Conservation (phyloP, 2,329 filamentous ascomycete genomes). For the Dothideomycetidae sp. region DNA sequence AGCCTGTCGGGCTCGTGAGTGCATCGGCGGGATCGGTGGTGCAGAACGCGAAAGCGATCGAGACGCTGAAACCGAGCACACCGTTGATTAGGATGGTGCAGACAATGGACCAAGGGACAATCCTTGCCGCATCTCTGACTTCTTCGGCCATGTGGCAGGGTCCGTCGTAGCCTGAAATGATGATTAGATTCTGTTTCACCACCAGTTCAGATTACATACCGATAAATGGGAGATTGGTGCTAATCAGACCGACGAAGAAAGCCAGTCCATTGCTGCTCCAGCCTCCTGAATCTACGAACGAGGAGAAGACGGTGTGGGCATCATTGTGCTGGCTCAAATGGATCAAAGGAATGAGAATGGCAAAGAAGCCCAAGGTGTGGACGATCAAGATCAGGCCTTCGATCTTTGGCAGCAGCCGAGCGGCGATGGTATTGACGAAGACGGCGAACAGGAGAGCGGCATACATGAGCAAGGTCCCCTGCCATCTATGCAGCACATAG, state of each 20-base stretch:
- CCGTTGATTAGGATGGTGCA: conserved; percentile 35
- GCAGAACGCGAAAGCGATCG: conserved; percentile 32
- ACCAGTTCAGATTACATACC: not conserved
- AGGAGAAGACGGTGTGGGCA: conserved; percentile 20
- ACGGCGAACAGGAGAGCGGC: conserved; percentile 22
- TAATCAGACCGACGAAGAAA: conserved; percentile 25
- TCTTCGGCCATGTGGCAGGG: conserved; percentile 31
- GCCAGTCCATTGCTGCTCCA: conserved; percentile 23
- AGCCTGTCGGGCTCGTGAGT: conserved; percentile 30
- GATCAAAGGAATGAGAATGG: conserved; percentile 17
- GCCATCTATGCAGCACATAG: conserved; percentile 27
- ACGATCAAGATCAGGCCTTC: conserved; percentile 25
- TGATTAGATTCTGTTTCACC: not conserved
- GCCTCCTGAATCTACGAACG: conserved; percentile 19
- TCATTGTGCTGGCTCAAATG: conserved; percentile 18
- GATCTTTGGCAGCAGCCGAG: conserved; percentile 22
- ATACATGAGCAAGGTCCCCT: conserved; percentile 27
- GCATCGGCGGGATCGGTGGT: conserved; percentile 29
- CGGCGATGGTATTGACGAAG: conserved; percentile 31
- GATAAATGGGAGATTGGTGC: conserved; percentile 19
- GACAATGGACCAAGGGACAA: conserved; percentile 36
- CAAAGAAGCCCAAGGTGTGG: conserved; percentile 13
- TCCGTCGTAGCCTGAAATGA: conserved; percentile 4
- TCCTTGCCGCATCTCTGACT: conserved; percentile 32
- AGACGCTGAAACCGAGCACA: conserved; percentile 31